A percentile compares a stretch with the other conserved stretches of the same genome.
These are phyloP conservation scores for Penicillium palitans DNA, from an alignment of 2,329 filamentous ascomycete genomes.

Conservation along the genomic window DNA sequence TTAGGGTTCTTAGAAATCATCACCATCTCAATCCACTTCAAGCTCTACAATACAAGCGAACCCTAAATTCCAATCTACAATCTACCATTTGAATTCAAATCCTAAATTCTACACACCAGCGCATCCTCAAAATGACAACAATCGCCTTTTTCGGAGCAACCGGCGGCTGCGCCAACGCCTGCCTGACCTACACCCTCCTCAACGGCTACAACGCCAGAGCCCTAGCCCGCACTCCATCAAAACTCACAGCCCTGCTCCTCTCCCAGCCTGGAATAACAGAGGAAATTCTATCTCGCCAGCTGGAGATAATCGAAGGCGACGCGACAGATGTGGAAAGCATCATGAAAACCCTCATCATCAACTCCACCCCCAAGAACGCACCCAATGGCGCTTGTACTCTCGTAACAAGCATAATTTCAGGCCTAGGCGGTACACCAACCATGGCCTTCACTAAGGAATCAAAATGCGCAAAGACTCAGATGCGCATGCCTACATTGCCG, in stretches of 20 bases:
- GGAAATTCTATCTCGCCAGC: conserved; percentile 38
- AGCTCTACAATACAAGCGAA: not conserved
- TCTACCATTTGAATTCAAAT: not conserved
- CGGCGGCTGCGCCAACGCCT: conserved; percentile 49
- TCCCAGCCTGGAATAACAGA: conserved; percentile 41
- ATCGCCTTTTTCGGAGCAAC: conserved; percentile 57
- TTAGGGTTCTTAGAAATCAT: not conserved
- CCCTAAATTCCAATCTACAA: not conserved
- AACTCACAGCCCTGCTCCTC: conserved; percentile 47
- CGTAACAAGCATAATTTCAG: conserved; percentile 49
- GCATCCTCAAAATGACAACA: conserved; percentile 25
- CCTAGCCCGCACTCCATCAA: conserved; percentile 52
- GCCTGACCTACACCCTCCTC: conserved; percentile 47
- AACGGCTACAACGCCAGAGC: conserved; percentile 48
- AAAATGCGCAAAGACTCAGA: conserved; percentile 1
- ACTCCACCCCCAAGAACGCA: conserved; percentile 12
- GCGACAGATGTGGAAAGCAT: conserved; percentile 45
- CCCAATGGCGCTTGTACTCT: conserved; percentile 18
- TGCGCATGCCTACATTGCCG: conserved; percentile 15
- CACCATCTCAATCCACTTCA: not conserved
- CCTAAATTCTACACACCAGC: not conserved
- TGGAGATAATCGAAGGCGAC: conserved; percentile 52
- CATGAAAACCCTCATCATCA: conserved; percentile 34
- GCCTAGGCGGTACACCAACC: conserved; percentile 44
- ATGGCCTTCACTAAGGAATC: conserved; percentile 18